Conservation (phyloP, 192 early-diverging fungal genomes). For the Coemansia sp. region DNA sequence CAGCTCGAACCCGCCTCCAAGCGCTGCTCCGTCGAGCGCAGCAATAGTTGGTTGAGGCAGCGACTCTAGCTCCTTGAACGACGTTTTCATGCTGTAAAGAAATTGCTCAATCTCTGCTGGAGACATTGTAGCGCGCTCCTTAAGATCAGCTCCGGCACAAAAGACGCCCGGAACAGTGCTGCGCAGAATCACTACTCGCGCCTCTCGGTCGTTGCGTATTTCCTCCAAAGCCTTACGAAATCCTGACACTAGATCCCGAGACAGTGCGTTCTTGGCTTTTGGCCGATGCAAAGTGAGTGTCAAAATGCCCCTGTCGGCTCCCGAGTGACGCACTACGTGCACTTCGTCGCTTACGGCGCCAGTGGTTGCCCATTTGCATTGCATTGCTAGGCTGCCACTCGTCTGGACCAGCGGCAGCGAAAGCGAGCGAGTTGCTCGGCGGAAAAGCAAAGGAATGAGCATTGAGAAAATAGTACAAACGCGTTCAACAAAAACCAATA, state of each 20-base stretch:
- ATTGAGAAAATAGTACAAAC: no score
- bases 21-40: conserved; percentile 85
- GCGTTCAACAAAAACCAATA: no score
- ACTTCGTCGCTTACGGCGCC: conserved; percentile 8
- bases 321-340: conserved; percentile 12
- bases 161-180: conserved; percentile 79
- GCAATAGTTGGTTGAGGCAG: conserved; percentile 92
- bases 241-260: conserved; percentile 65
- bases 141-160: conserved; percentile 94
- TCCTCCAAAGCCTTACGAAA: conserved; percentile 62
- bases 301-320: conserved; percentile 62
- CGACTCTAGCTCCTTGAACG: conserved; percentile 80
- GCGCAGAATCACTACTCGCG: conserved; percentile 76
- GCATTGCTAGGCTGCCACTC: neutral
- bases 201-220: conserved; percentile 56
- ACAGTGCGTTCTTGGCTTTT: conserved; percentile 84
- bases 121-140: conserved; percentile 83
- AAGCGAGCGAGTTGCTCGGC: neutral
- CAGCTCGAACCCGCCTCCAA: conserved; percentile 91
- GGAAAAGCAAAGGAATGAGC: neutral
- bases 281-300: conserved; percentile 82
- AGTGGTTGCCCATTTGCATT: neutral
- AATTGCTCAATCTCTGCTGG: conserved; percentile 73
- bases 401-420: neutral
- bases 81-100: conserved; percentile 67